Evolutionary conservation across 179 eudicot species (phyloP).

Genomic region (Pouteria campechiana): DNA sequence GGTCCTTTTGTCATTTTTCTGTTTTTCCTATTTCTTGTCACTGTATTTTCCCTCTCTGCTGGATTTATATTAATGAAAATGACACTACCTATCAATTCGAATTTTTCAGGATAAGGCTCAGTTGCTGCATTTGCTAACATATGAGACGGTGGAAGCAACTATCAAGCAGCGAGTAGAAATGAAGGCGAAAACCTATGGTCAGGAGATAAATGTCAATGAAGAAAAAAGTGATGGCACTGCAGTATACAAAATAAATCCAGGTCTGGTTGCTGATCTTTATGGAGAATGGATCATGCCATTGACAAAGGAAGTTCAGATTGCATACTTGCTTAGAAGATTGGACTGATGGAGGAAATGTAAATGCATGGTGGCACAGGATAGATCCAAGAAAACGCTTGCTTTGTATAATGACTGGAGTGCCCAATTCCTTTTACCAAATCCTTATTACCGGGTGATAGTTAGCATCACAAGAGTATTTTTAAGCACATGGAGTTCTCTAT

Average conservation of each 20-base stretch:
- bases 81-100: too few relatives aligned
- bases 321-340: conserved; percentile 65
- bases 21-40: neutral
- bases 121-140: conserved; percentile 65
- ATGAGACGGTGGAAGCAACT: conserved; percentile 52
- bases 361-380: too few relatives aligned
- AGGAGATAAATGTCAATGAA: conserved; percentile 32
- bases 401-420: too few relatives aligned
- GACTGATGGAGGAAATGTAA: too few relatives aligned
- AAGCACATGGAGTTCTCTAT: too few relatives aligned
- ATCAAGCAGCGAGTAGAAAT: conserved; percentile 59
- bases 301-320: conserved; percentile 77
- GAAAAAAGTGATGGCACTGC: conserved; percentile 29
- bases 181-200: conserved; percentile 66
- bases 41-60: neutral
- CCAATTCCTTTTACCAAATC: too few relatives aligned
- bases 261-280: conserved; percentile 65
- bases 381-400: too few relatives aligned
- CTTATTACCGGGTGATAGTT: too few relatives aligned
- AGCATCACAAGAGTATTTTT: too few relatives aligned
- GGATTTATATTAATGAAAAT: too few relatives aligned
- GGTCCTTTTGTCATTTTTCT: too few relatives aligned
- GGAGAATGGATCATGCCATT: conserved; percentile 91
- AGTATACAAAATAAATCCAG: conserved; percentile 61
- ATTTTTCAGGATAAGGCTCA: conserved; percentile 37